phyloP scores from a whole-genome alignment of 1,139 yeast genomes.

The Martiniozyma asiatica region DNA sequence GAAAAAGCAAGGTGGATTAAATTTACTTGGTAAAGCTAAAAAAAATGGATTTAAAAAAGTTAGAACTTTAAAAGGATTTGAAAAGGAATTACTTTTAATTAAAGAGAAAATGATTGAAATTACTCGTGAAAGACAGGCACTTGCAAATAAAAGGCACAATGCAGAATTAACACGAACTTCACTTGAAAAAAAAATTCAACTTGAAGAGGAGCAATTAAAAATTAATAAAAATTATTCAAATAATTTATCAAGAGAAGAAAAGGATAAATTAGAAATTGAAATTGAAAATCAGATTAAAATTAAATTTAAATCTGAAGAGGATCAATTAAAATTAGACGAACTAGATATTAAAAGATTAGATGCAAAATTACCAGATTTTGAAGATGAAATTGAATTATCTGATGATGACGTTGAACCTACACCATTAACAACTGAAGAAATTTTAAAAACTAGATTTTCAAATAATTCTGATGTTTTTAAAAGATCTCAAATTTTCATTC shows the following conservation, averaged over 20 bases:
- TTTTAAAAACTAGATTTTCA: slow-evolving; percentile 1
- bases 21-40: slow-evolving; percentile 8
- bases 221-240: slow-evolving; percentile 1
- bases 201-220: slow-evolving; percentile 1
- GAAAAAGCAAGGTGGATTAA: slow-evolving; percentile 17
- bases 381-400: slow-evolving; percentile 8
- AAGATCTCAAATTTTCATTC: slow-evolving; percentile 17
- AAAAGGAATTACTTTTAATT: slow-evolving; percentile 8
- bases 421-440: neutral
- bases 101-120: slow-evolving; percentile 5
- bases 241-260: neutral
- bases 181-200: neutral
- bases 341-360: slow-evolving; percentile 3
- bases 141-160: neutral
- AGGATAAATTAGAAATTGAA: no score
- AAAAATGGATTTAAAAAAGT: slow-evolving; percentile 4
- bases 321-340: slow-evolving; percentile 4
- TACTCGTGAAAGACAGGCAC: slow-evolving; percentile 3
- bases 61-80: slow-evolving; percentile 12
- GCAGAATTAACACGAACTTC: slow-evolving; percentile 1
- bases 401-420: slow-evolving; percentile 7
- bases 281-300: no score
- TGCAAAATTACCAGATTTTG: slow-evolving; percentile 5
- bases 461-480: slow-evolving; percentile 4
- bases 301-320: no score